These are phyloP conservation scores for Lepidium sativum DNA, from an alignment of 345 rosid species.

Conservation along the genomic window DNA sequence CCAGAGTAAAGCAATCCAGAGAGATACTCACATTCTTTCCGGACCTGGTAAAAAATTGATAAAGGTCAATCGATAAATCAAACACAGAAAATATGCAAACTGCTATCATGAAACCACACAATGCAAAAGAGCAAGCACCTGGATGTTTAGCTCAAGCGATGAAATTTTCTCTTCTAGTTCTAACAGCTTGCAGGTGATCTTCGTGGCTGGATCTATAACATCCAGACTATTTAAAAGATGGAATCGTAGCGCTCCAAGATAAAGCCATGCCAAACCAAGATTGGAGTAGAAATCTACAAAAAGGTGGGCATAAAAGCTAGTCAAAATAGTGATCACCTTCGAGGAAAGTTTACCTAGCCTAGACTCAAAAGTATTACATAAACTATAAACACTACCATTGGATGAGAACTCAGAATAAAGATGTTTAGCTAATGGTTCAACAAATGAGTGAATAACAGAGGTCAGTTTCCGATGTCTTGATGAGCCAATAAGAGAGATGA, in stretches of 20 bases:
- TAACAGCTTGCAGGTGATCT: constrained; percentile 53
- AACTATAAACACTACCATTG: constrained; percentile 32
- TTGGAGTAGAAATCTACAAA: constrained; percentile 37
- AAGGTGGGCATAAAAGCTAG: constrained; percentile 10
- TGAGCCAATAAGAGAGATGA: constrained; percentile 45
- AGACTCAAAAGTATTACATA: background rate
- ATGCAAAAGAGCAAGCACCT: constrained; percentile 39
- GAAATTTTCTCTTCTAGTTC: constrained; percentile 47
- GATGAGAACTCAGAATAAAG: constrained; percentile 45
- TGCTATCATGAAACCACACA: constrained; percentile 1
- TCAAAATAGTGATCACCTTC: background rate
- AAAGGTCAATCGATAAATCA: background rate
- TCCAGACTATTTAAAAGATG: constrained; percentile 55
- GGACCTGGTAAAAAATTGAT: constrained; percentile 43
- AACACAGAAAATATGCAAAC: background rate
- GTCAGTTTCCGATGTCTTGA: constrained; percentile 59
- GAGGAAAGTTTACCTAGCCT: background rate
- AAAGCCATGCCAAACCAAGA: constrained; percentile 66
- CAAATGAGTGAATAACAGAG: constrained; percentile 31
- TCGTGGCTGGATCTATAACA: constrained; percentile 74
- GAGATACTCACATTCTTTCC: constrained; percentile 61
- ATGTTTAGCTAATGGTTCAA: constrained; percentile 50
- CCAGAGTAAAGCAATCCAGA: constrained; percentile 52
- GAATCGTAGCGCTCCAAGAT: constrained; percentile 68
- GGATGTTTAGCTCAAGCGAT: constrained; percentile 56